Conservation (phyloP, 1,284 basidiomycete species). For the Rhodotorula sp. region DNA sequence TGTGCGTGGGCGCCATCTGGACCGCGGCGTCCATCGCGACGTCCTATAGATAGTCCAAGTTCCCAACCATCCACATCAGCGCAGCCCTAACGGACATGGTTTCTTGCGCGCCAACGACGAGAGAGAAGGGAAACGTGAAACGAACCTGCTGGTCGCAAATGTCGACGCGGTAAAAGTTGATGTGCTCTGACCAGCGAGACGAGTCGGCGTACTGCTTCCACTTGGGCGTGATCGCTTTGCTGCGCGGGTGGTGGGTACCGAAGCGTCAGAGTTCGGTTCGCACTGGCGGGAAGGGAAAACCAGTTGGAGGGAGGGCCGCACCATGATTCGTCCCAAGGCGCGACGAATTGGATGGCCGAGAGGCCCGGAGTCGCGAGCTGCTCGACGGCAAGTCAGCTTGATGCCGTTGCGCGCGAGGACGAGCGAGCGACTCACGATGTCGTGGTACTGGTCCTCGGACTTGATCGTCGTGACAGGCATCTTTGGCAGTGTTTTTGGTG, state of each 20-base stretch:
- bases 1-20: constrained; percentile 28
- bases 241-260: not conserved
- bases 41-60: constrained; percentile 1
- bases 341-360: constrained; percentile 18
- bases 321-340: constrained; percentile 37
- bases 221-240: constrained; percentile 36
- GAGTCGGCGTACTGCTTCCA: constrained; percentile 22
- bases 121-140: not conserved
- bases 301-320: not conserved
- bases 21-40: constrained; percentile 36
- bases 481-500: not conserved
- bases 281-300: not conserved
- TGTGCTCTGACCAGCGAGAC: constrained; percentile 6
- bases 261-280: not conserved
- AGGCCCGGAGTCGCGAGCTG: not conserved
- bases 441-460: constrained; percentile 24
- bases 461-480: constrained; percentile 32
- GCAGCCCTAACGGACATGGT: not conserved
- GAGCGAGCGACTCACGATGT: constrained; percentile 14
- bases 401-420: not conserved
- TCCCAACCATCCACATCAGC: too few species aligned
- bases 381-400: not conserved
- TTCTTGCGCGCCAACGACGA: too few species aligned
- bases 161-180: constrained; percentile 37
- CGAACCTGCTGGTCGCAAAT: constrained; percentile 35